A percentile compares a stretch with the other conserved stretches of the same genome.
These are phyloP conservation scores for Candida tropicalis DNA, from an alignment of 1,139 yeast genomes.

Conservation along the genomic window DNA sequence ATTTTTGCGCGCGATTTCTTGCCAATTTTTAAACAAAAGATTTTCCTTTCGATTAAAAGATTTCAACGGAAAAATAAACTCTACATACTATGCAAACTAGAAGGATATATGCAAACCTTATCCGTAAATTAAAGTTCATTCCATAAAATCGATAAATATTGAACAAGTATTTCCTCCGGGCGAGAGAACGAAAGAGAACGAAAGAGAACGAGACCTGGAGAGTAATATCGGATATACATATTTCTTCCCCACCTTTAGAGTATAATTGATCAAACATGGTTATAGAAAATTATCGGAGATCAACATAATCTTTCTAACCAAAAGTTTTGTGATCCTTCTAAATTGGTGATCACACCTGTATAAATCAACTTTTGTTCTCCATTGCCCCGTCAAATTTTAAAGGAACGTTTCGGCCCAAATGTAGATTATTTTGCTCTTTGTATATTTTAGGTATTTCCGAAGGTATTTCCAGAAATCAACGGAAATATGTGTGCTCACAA, in stretches of 20 bases:
- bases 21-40: not conserved
- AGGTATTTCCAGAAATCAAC: slow-evolving; percentile 1
- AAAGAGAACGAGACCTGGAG: too few relatives aligned
- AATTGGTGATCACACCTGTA: not conserved
- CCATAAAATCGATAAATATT: too few relatives aligned
- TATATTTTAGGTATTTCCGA: slow-evolving; percentile 10
- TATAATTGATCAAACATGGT: too few relatives aligned
- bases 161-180: not conserved
- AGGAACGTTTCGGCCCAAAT: not conserved
- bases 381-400: not conserved
- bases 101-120: not conserved
- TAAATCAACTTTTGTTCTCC: too few relatives aligned
- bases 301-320: too few relatives aligned
- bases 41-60: too few relatives aligned
- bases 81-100: not conserved
- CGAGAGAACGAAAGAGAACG: too few relatives aligned
- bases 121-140: too few relatives aligned
- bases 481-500: slow-evolving; percentile 2
- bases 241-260: not conserved
- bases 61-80: not conserved
- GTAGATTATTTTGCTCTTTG: too few relatives aligned
- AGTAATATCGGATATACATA: not conserved
- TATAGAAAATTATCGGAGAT: too few relatives aligned
- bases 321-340: not conserved
- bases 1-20: not conserved